These are phyloP conservation scores for Globisporangium okanoganense DNA, from an alignment of 352 stramenopile species.

Conservation along the genomic window DNA sequence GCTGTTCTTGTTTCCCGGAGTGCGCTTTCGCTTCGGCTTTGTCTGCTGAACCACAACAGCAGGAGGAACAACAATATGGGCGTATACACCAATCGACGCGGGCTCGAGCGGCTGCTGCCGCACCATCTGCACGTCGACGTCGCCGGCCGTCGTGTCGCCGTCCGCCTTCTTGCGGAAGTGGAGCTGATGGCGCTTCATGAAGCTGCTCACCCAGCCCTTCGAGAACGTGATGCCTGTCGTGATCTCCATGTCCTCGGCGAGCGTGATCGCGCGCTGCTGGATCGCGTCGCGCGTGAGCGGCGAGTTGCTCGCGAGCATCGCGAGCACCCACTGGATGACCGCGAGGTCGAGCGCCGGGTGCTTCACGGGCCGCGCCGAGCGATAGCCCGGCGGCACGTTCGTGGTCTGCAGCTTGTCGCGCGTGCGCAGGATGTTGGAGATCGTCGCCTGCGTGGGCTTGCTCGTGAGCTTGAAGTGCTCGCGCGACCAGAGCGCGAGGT, in stretches of 20 bases:
- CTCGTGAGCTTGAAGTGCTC: slow-evolving; percentile 42
- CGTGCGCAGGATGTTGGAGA: slow-evolving; percentile 55
- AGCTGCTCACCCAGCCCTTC: slow-evolving; percentile 58
- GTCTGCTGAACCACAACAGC: neutral
- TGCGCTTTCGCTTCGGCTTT: neutral
- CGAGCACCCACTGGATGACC: slow-evolving; percentile 42
- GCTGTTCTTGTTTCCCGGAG: neutral
- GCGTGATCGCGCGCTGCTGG: slow-evolving; percentile 28
- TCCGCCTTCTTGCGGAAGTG: slow-evolving; percentile 26
- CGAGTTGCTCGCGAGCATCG: slow-evolving; percentile 22
- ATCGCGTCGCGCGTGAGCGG: slow-evolving; percentile 29
- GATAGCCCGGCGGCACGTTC: slow-evolving; percentile 37
- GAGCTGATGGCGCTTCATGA: slow-evolving; percentile 52
- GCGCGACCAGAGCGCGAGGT: slow-evolving; percentile 47
- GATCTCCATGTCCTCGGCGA: slow-evolving; percentile 39
- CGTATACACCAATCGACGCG: neutral
- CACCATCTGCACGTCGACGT: slow-evolving; percentile 12
- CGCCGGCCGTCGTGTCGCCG: neutral
- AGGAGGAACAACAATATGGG: neutral
- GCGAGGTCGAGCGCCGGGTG: slow-evolving; percentile 46
- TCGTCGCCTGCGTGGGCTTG: slow-evolving; percentile 57
- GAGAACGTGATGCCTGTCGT: slow-evolving; percentile 43
- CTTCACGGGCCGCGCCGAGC: slow-evolving; percentile 39
- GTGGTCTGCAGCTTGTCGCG: slow-evolving; percentile 41
- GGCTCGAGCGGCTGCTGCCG: slow-evolving; percentile 13